Conservation (phyloP, 306 rosid species). For the Vicia sativa region DNA sequence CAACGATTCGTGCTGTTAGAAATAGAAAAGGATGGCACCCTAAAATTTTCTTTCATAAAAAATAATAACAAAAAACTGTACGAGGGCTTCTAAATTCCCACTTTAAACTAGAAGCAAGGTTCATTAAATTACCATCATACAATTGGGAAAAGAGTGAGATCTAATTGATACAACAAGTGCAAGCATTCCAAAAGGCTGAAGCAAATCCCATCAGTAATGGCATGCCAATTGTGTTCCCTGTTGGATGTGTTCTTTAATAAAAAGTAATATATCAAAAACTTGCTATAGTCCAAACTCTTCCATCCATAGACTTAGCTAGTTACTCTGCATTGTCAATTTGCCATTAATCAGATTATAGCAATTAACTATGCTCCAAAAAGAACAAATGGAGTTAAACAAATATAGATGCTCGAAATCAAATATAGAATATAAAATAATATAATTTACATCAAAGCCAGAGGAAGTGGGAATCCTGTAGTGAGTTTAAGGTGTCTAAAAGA, state of each 20-base stretch:
- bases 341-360: constrained; percentile 4
- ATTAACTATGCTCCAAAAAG: constrained; percentile 6
- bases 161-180: background rate
- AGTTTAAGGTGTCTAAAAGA: background rate
- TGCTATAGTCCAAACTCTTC: constrained; percentile 16
- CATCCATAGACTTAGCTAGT: constrained; percentile 13
- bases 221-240: constrained; percentile 25
- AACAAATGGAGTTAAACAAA: background rate
- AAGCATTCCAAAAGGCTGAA: background rate
- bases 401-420: constrained; percentile 17
- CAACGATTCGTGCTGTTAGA: background rate
- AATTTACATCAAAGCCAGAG: too few species aligned
- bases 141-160: constrained; percentile 16
- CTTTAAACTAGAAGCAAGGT: constrained; percentile 17
- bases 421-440: background rate
- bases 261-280: constrained; percentile 9
- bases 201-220: constrained; percentile 15
- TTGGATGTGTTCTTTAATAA: constrained; percentile 9
- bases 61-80: background rate
- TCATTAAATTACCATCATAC: constrained; percentile 14
- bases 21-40: constrained; percentile 3
- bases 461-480: constrained; percentile 23
- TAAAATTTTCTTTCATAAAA: background rate
- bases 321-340: constrained; percentile 17
- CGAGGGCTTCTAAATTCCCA: constrained; percentile 11